A percentile compares a stretch with the other conserved stretches of the same genome.
Evolutionary conservation across 345 rosid species (phyloP).

Genomic region (Erodium maritimum): DNA sequence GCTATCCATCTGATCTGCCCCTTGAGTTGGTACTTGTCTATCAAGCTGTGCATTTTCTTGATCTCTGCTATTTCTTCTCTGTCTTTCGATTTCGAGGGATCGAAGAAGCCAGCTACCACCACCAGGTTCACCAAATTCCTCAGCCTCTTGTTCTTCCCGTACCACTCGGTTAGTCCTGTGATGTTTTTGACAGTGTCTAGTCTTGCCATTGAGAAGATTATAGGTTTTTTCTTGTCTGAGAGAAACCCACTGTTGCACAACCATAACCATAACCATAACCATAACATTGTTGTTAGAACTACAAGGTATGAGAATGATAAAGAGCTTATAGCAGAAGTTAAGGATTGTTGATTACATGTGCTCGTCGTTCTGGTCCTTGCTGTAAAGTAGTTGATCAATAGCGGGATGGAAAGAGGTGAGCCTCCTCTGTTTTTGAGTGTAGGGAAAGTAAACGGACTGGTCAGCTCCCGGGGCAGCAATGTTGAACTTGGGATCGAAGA

Average conservation of each 20-base stretch:
- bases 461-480: conserved; percentile 94
- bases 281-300: too few species aligned
- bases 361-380: conserved; percentile 45
- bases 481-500: conserved; percentile 90
- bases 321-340: too few species aligned
- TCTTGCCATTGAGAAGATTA: conserved; percentile 98
- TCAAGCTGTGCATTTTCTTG: conserved; percentile 65
- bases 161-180: conserved; percentile 82
- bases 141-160: conserved; percentile 66
- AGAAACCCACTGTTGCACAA: conserved; percentile 58
- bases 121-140: conserved; percentile 74
- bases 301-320: too few species aligned
- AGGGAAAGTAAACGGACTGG: conserved; percentile 85
- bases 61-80: conserved; percentile 87
- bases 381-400: conserved; percentile 66
- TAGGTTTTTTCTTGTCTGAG: conserved; percentile 60
- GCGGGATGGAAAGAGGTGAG: conserved; percentile 49
- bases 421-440: conserved; percentile 41
- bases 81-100: conserved; percentile 63
- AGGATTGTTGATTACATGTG: too few species aligned
- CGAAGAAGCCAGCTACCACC: conserved; percentile 82
- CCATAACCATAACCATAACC: too few species aligned
- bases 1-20: conserved; percentile 93
- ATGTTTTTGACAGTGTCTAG: conserved; percentile 86
- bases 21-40: conserved; percentile 59